Base-by-base conservation (phyloP, 2,329 filamentous ascomycete genomes). In the Capronia coronata region DNA sequence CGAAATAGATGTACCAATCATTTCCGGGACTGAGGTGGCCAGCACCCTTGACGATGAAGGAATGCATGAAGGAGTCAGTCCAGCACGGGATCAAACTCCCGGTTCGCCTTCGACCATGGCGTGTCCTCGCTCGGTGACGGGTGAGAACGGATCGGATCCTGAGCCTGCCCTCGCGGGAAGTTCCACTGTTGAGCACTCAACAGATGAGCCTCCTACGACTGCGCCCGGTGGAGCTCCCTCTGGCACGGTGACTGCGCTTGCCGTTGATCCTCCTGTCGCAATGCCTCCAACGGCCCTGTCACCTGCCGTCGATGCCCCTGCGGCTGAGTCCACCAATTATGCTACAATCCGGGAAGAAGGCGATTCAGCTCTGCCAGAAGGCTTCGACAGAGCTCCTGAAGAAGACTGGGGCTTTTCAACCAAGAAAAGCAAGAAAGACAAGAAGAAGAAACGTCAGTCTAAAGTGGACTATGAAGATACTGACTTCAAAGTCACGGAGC, bases 391-490 rank as follows among this genome's bases (percentile, higher is more conserved):
- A 45, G 29, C 16, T 16, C 13, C 6, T n/a, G 41, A 46, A 11
- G 41, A 40, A 25, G 18, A 18, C 5, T 41, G 38, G 38, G 38
- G 22, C 13, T 23, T 25, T 8, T 5, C 19, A 25, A n/a, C 13
- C 38, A 41, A 41, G 38, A 41, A 41, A 16, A 11, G 22, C 22
- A 41, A 22, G 41, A 63, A 61, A 51, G 62, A 63, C 18, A 51
- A 56, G 9, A 53, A 57, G 38, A 44, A 52, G 37, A 50, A 46
- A 25, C 46, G 41, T 11, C 47, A 52, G 32, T 34, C 46, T 49
- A 34, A 48, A 48, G 4, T 59, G 56, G 23, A 65, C 64, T 51
- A 69, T 67, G 51, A 61, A 62, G 34, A 43, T 38, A 27, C 59
- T 11, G 34, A 37, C 14, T 7, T 13, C 14, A 8, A 18, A 8